These are phyloP conservation scores for Hippophae tibetana DNA, from an alignment of 306 rosid species.

Conservation along the genomic window DNA sequence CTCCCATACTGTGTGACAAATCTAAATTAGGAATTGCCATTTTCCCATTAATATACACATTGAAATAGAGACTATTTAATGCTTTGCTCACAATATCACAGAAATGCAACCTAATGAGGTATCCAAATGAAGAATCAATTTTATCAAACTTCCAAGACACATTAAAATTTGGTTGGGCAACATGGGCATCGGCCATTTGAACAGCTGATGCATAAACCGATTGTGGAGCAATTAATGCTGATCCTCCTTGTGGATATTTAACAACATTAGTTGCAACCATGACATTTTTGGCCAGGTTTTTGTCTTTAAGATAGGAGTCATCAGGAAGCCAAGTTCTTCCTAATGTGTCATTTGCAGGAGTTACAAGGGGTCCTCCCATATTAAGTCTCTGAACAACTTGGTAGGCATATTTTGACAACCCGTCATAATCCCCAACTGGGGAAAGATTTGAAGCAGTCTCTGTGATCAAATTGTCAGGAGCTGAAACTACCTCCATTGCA, in stretches of 20 bases:
- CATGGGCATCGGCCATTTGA: conserved; percentile 30
- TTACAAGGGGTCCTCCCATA: conserved; percentile 38
- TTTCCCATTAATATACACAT: conserved; percentile 36
- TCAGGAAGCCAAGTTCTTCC: conserved; percentile 32
- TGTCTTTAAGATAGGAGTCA: conserved; percentile 12
- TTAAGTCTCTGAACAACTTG: conserved; percentile 25
- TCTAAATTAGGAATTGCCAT: conserved; percentile 36
- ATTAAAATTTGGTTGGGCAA: conserved; percentile 29
- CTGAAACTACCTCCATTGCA: conserved; percentile 41
- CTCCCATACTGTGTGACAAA: conserved; percentile 28
- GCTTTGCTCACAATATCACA: conserved; percentile 38
- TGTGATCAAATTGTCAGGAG: conserved; percentile 22
- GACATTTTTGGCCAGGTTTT: conserved; percentile 11
- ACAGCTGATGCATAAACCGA: conserved; percentile 27
- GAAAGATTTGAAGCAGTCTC: conserved; percentile 23
- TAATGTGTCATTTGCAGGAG: conserved; percentile 31
- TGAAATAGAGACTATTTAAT: conserved; percentile 27
- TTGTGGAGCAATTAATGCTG: conserved; percentile 29
- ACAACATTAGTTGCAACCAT: conserved; percentile 1
- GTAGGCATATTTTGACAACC: conserved; percentile 21
- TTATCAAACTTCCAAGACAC: conserved; percentile 29
- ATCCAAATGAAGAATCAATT: conserved; percentile 24
- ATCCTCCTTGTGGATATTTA: conserved; percentile 20
- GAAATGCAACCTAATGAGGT: conserved; percentile 34
- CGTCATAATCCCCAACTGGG: conserved; percentile 16